Conservation (phyloP, 208 protist species). For the Leishmania mexicana region DNA sequence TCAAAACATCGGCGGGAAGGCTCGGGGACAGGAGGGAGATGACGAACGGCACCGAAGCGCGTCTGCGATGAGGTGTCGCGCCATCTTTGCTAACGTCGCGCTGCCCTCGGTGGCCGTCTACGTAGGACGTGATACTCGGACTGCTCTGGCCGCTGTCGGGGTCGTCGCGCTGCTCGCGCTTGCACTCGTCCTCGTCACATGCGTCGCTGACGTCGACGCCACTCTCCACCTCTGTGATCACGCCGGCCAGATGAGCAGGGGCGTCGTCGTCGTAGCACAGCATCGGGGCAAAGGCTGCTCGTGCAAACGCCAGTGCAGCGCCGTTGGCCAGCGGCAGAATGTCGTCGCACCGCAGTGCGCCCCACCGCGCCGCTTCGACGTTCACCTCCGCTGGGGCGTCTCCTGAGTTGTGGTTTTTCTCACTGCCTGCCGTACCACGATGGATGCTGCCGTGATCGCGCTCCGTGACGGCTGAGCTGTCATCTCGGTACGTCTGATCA, state of each 20-base stretch:
- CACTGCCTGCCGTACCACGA: background rate
- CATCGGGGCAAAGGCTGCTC: constrained; percentile 16
- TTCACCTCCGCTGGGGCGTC: background rate
- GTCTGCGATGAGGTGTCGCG: background rate
- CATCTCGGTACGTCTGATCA: background rate
- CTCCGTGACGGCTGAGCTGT: background rate
- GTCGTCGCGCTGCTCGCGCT: background rate
- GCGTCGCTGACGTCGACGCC: background rate
- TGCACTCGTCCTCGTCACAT: background rate
- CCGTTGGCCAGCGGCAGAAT: constrained; percentile 18
- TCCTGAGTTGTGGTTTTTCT: background rate
- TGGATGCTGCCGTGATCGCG: background rate
- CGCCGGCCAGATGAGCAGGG: constrained; percentile 1
- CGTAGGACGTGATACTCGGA: background rate
- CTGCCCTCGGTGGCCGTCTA: background rate
- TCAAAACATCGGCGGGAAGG: constrained; percentile 11
- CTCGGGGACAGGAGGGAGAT: constrained; percentile 18
- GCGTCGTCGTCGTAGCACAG: background rate
- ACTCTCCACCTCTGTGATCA: background rate
- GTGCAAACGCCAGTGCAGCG: constrained; percentile 23
- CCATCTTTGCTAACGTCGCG: background rate
- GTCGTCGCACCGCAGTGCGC: constrained; percentile 14
- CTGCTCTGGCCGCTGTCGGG: background rate
- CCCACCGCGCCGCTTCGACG: background rate
- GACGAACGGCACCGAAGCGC: background rate